Conservation (phyloP, 176 grass and related monocot species). For the Miscanthus lutarioriparius region DNA sequence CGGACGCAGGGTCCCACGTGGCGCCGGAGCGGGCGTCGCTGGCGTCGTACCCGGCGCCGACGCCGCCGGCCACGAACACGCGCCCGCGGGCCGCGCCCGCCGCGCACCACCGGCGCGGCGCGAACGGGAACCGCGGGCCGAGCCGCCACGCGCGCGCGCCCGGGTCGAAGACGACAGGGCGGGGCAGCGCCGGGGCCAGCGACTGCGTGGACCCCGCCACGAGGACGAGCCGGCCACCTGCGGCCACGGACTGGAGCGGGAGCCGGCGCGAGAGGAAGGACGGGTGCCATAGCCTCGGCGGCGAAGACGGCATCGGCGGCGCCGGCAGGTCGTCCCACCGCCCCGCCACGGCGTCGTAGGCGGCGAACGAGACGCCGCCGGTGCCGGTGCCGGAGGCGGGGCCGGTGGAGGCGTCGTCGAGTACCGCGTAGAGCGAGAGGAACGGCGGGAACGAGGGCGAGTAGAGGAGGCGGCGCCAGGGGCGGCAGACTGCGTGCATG, state of each 20-base stretch:
- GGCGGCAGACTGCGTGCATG: constrained; percentile 61
- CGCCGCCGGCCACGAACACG: constrained; percentile 65
- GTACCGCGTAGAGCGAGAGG: constrained; percentile 55
- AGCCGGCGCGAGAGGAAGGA: constrained; percentile 73
- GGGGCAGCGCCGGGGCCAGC: constrained; percentile 61
- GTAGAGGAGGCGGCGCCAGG: constrained; percentile 73
- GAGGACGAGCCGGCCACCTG: constrained; percentile 44
- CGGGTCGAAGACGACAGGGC: constrained; percentile 74
- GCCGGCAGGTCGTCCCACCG: constrained; percentile 47
- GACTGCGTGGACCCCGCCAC: constrained; percentile 56
- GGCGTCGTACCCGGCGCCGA: constrained; percentile 56
- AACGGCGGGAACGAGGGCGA: constrained; percentile 63
- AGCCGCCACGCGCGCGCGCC: constrained; percentile 39
- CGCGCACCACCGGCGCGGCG: constrained; percentile 83
- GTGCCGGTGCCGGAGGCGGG: not conserved
- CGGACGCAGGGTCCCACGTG: constrained; percentile 45
- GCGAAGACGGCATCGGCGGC: constrained; percentile 51
- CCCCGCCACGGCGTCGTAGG: constrained; percentile 51
- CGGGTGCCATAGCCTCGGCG: constrained; percentile 57
- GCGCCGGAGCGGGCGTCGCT: constrained; percentile 50
- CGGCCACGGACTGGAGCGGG: constrained; percentile 64
- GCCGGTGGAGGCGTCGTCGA: constrained; percentile 4
- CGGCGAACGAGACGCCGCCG: constrained; percentile 41
- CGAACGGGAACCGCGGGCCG: constrained; percentile 59
- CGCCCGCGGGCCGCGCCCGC: constrained; percentile 45